A percentile compares a stretch with the other conserved stretches of the same genome.
These are phyloP conservation scores for Blastobotrys persicus DNA, from an alignment of 1,139 yeast species.

Conservation along the genomic window DNA sequence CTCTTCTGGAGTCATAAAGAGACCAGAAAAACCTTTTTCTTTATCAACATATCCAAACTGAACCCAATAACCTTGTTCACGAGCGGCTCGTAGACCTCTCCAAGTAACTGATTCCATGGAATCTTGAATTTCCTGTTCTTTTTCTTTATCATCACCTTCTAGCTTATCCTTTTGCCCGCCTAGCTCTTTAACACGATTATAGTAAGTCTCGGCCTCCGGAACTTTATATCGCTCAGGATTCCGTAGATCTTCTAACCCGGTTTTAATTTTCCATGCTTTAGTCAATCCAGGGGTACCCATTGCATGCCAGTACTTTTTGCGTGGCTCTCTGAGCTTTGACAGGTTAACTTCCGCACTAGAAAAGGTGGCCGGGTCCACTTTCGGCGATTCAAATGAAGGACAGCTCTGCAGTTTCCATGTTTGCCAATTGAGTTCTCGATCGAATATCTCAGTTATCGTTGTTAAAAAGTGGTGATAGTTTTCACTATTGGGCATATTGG, in stretches of 20 bases:
- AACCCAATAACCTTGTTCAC: constrained; percentile 34
- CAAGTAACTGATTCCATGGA: constrained; percentile 31
- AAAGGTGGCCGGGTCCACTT: constrained; percentile 18
- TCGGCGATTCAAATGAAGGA: constrained; percentile 33
- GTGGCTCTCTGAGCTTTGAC: constrained; percentile 23
- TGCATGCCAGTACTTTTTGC: constrained; percentile 32
- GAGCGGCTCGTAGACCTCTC: constrained; percentile 37
- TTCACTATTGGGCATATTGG: background rate
- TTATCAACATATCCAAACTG: constrained; percentile 29
- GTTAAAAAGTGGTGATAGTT: background rate
- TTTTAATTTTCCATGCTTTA: constrained; percentile 33
- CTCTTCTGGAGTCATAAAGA: constrained; percentile 24
- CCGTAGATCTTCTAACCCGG: constrained; percentile 30
- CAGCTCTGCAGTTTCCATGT: constrained; percentile 38
- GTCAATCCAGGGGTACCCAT: constrained; percentile 41
- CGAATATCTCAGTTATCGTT: constrained; percentile 19
- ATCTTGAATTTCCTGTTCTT: constrained; percentile 11
- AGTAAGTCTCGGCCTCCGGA: constrained; percentile 26
- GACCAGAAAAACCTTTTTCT: constrained; percentile 29
- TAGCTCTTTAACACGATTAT: constrained; percentile 20
- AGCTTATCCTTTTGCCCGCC: constrained; percentile 12
- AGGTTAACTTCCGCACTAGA: constrained; percentile 20
- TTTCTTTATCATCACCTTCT: constrained; percentile 11
- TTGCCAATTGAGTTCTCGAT: constrained; percentile 37
- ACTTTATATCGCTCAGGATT: constrained; percentile 18